Base-by-base conservation (phyloP, 78 protist genomes). In the Dictyostelium brefeldianum region DNA sequence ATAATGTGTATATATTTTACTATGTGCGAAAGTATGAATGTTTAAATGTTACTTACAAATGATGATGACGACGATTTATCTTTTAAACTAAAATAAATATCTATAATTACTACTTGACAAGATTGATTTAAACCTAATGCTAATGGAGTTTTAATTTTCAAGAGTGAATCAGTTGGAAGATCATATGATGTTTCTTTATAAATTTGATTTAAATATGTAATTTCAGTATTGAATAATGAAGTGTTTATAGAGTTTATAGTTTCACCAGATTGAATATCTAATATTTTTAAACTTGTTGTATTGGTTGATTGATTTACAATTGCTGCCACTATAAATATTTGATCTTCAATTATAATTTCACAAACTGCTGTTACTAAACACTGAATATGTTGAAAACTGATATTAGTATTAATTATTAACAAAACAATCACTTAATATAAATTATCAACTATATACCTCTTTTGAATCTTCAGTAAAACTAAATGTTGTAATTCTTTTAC, bases 401-500 rank as follows among this genome's bases (percentile, higher is more conserved):
- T 59, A 17, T 17, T 59, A 18, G 11, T 59, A 59, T 59, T 22
- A 59, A 59, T 22, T 22, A 59, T 22, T 8, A 18, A 7, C n/a
- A n/a, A n/a, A n/a, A n/a, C n/a, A 59, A 18, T 22, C 2, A 7
- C 15, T 22, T 2, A 5, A 51, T 65, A 36, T 36, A 36, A 36
- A 36, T 36, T 36, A 3, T 36, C 43, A 36, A 36, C 43, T 2
- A 36, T 2, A 36, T 85, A 85, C 92, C 15, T 85, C 92, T 1
- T 29, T 22, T 46, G 69, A 27, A 20, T 77, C 17, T n/a, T 85
- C 83, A n/a, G 64, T 43, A 31, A 85, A 85, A 77, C 92, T 77
- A 25, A 27, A 85, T 48, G 82, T 74, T 12, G 92, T 85, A 15
- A 85, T 43, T 75, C 92, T 79, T 27, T 22, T 59, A 77, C 92